Evolutionary conservation across 768 basidiomycete species (phyloP).

Genomic region (Cystobasidium tubakii): DNA sequence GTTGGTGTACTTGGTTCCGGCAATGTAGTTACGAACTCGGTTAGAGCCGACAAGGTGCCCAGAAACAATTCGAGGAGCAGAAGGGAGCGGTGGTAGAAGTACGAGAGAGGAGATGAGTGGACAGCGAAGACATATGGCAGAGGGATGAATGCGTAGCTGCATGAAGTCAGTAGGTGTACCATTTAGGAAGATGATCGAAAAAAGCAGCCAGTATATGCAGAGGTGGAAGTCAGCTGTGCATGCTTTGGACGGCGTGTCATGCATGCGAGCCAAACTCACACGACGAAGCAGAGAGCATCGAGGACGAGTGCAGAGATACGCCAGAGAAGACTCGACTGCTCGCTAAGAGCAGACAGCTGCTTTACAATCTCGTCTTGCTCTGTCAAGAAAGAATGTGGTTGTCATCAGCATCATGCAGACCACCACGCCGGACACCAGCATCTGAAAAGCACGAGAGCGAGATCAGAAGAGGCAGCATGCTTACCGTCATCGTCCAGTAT

Average conservation of each 20-base stretch:
- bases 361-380: constrained; percentile 19
- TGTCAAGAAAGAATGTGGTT: neutral
- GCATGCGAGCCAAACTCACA: constrained; percentile 15
- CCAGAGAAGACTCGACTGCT: constrained; percentile 27
- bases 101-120: neutral
- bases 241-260: neutral
- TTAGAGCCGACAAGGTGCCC: constrained; percentile 3
- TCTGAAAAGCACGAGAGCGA: neutral
- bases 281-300: neutral
- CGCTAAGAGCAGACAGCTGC: neutral
- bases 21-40: constrained; percentile 25
- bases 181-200: neutral
- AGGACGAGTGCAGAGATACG: constrained; percentile 20
- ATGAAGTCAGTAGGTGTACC: neutral
- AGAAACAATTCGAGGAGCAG: constrained; percentile 22
- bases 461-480: neutral
- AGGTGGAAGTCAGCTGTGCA: neutral
- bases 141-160: constrained; percentile 11
- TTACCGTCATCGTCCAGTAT: neutral
- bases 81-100: constrained; percentile 4
- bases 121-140: constrained; percentile 2
- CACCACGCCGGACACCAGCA: neutral
- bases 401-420: neutral
- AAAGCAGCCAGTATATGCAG: neutral
- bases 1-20: constrained; percentile 5